Evolutionary conservation across 768 basidiomycete genomes (phyloP).

Genomic region (Clitopilus passeckerianus): DNA sequence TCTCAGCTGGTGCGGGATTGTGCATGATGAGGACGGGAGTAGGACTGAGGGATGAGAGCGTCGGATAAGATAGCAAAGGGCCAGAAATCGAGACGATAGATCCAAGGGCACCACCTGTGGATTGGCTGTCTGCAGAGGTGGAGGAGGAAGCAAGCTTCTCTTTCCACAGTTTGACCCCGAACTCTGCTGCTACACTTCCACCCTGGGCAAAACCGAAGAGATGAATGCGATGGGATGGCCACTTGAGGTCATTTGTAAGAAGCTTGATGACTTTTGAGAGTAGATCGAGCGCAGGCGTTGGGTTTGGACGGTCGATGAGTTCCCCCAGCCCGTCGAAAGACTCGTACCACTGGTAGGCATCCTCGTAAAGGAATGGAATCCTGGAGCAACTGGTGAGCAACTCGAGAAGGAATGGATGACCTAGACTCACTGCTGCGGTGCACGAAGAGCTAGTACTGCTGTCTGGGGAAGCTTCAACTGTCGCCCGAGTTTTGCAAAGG

Average conservation of each 20-base stretch:
- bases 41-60: slow-evolving; percentile 40
- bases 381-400: slow-evolving; percentile 26
- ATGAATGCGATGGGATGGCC: slow-evolving; percentile 71
- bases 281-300: slow-evolving; percentile 58
- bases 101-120: slow-evolving; percentile 35
- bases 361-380: slow-evolving; percentile 74
- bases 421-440: slow-evolving; percentile 57
- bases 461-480: slow-evolving; percentile 87
- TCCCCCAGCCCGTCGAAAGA: slow-evolving; percentile 82
- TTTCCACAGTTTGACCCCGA: slow-evolving; percentile 55
- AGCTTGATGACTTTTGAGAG: slow-evolving; percentile 49
- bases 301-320: slow-evolving; percentile 64
- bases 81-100: slow-evolving; percentile 69
- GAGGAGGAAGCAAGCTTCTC: slow-evolving; percentile 5
- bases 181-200: slow-evolving; percentile 71
- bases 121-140: too few relatives aligned
- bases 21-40: slow-evolving; percentile 64
- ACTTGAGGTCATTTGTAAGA: slow-evolving; percentile 55
- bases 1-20: slow-evolving; percentile 42
- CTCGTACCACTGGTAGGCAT: slow-evolving; percentile 82
- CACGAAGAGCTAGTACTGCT: slow-evolving; percentile 75
- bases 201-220: slow-evolving; percentile 89
- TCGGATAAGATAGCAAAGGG: slow-evolving; percentile 76
- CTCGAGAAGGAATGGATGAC: background rate
- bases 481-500: slow-evolving; percentile 71